A percentile compares a stretch with the other conserved stretches of the same genome.
Evolutionary conservation across 2,329 filamentous ascomycete species (phyloP).

Genomic region (Neonectria hederae): DNA sequence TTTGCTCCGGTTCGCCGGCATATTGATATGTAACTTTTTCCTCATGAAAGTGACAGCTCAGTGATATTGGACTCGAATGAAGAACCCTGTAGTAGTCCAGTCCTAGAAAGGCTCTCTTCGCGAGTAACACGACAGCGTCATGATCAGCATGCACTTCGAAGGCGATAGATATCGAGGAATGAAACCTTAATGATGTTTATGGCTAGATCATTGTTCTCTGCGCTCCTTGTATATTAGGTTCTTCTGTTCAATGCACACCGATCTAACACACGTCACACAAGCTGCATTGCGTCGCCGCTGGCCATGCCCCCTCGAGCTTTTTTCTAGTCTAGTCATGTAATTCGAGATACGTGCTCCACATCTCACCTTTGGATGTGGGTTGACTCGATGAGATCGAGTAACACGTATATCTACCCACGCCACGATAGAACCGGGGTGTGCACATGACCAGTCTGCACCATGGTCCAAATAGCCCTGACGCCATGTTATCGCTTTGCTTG

Average conservation of each 20-base stretch:
- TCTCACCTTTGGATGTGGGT: background rate
- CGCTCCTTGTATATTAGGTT: background rate
- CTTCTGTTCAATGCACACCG: background rate
- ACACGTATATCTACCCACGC: constrained; percentile 13
- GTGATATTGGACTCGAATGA: no score
- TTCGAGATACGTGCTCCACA: background rate
- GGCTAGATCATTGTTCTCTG: background rate
- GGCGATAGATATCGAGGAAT: background rate
- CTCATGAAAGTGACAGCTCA: no score
- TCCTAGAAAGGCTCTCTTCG: background rate
- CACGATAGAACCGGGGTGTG: background rate
- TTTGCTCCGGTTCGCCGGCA: background rate
- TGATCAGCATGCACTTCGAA: background rate
- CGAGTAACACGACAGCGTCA: background rate
- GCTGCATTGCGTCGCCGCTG: background rate
- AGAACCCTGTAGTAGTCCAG: no score
- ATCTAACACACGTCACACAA: background rate
- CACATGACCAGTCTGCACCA: background rate
- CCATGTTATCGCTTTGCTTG: background rate
- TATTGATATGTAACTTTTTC: background rate
- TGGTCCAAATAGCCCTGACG: background rate
- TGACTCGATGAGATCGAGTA: constrained; percentile 42
- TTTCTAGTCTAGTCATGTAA: background rate
- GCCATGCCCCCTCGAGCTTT: background rate
- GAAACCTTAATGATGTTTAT: background rate